Evolutionary conservation across 495 filamentous ascomycete species (phyloP).

Genomic region (Pseudoneurospora amorphoporcata): DNA sequence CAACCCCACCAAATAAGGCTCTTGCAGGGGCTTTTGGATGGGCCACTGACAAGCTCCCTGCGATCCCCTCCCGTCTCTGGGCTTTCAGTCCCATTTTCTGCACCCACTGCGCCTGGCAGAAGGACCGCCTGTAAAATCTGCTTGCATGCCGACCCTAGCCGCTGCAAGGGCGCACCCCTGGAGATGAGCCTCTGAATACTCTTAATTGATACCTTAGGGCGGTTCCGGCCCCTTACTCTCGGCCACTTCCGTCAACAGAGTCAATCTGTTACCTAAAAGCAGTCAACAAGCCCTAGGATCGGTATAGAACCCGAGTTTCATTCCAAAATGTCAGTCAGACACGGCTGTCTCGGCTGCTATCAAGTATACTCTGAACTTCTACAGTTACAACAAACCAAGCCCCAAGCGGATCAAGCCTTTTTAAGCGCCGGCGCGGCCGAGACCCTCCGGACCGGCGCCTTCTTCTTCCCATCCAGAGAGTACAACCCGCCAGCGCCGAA

Average conservation of each 20-base stretch:
- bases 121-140: background rate
- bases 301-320: background rate
- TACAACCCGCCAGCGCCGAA: conserved; percentile 84
- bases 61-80: background rate
- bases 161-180: conserved; percentile 1
- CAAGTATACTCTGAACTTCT: background rate
- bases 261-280: background rate
- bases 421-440: background rate
- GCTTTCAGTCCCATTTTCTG: background rate
- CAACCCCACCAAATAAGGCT: background rate
- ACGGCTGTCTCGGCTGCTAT: background rate
- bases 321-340: background rate
- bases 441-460: conserved; percentile 12
- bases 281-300: background rate
- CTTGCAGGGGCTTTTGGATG: background rate
- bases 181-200: conserved; percentile 3
- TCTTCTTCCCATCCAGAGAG: conserved; percentile 55
- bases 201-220: background rate
- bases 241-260: background rate
- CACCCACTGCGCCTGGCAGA: background rate
- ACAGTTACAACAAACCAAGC: background rate
- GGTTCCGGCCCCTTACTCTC: background rate
- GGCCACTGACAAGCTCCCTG: background rate
- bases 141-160: conserved; percentile 18
- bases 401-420: background rate